Base-by-base conservation (phyloP, 2,329 filamentous ascomycete genomes). In the Chrysosporium queenslandicum region DNA sequence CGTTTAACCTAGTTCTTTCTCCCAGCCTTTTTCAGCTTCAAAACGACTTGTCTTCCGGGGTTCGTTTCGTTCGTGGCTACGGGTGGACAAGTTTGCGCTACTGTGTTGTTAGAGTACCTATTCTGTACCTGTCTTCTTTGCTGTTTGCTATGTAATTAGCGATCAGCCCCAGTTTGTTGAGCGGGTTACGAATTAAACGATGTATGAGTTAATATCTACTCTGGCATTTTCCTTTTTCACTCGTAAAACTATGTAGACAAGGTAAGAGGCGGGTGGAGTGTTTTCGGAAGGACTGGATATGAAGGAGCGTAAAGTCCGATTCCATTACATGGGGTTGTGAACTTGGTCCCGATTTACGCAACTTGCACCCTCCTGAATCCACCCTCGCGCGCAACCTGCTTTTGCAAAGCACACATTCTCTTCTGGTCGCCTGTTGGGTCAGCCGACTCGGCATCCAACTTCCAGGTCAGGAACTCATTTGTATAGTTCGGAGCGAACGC, bases 341-440 rank as follows among this genome's bases (percentile, higher is more conserved):
- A n/a, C n/a, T n/a, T n/a, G 34, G 34, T 11, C 7, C 18, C 39
- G 32, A 7, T 9, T 4, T 27, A 1, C 12, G 20, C 30, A 43
- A 65, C 60, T 42, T 63, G 59, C 46, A 71, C 53, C 27, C 69
- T 63, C 58, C 63, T 64, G 54, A 68, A 88, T 2, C 85, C 85
- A 40, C 85, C 85, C 37, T 77, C 70, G 39, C 67, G 68, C 46
- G 82, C 81, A 57, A 88, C 78, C 52, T 80, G 73, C 67, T 82
- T 74, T 74, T 88, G 85, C 60, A 88, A 69, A 59, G 75, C 73
- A 2, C 74, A 80, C 81, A 88, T 88, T 36, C 77, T 76, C 77
- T 84, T 85, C 78, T 89, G 85, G 61, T 89, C 85, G 9, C 81
- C 83, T 1, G 70, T 75, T 0, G 85, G 85, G 65, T 88, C 84